phyloP scores from a whole-genome alignment of 2,329 filamentous ascomycete genomes.

The Graphium sp. region DNA sequence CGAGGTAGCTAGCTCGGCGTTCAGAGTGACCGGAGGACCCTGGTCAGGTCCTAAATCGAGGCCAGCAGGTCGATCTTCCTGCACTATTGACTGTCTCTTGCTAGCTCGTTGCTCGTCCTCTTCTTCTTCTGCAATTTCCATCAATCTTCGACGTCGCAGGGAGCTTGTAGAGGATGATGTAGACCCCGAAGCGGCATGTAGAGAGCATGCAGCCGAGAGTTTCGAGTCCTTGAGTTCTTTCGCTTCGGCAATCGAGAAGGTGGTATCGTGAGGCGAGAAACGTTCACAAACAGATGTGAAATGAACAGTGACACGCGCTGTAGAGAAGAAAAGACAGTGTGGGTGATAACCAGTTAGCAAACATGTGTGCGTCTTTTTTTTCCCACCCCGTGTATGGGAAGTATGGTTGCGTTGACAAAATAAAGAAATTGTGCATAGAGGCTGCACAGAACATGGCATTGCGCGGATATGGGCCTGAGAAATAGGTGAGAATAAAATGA shows the following conservation, averaged over 20 bases:
- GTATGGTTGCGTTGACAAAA: too few species aligned
- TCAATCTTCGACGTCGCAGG: constrained; percentile 56
- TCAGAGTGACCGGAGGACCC: constrained; percentile 26
- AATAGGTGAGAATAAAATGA: not conserved
- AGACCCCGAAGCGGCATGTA: constrained; percentile 77
- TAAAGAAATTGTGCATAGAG: too few species aligned
- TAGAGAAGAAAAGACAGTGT: constrained; percentile 5
- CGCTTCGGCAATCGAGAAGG: constrained; percentile 57
- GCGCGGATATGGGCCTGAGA: too few species aligned
- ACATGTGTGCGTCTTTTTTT: not conserved
- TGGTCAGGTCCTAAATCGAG: too few species aligned
- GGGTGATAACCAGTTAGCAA: constrained; percentile 1
- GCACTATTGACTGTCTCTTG: constrained; percentile 36
- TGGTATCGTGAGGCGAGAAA: constrained; percentile 75
- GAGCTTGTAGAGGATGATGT: constrained; percentile 75
- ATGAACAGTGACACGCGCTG: constrained; percentile 69
- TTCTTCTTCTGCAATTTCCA: constrained; percentile 88
- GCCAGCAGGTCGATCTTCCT: constrained; percentile 6
- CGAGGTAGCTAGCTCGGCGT: constrained; percentile 31
- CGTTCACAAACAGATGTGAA: constrained; percentile 50
- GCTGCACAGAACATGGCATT: too few species aligned
- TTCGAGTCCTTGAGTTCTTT: constrained; percentile 77
- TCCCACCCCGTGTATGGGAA: not conserved
- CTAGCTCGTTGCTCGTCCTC: constrained; percentile 52
- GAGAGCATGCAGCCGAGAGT: constrained; percentile 72